These are phyloP conservation scores for Caryopteris hybrid DNA, from an alignment of 305 asterid species.

Conservation along the genomic window DNA sequence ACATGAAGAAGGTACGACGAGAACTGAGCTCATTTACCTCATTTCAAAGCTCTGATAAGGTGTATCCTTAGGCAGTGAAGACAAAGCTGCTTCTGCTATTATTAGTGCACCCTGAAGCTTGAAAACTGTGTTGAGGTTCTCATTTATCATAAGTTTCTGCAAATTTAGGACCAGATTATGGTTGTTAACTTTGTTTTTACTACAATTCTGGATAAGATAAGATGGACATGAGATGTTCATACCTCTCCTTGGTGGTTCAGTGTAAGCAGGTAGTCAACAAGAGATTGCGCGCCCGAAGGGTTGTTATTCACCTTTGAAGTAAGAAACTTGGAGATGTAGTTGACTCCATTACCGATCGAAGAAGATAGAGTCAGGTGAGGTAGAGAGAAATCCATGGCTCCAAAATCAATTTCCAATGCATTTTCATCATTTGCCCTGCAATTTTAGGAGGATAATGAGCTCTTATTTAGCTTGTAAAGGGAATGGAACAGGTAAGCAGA, in stretches of 20 bases:
- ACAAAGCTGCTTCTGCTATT: constrained; percentile 66
- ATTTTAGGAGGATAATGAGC: background rate
- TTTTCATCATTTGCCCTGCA: constrained; percentile 91
- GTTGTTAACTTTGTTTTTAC: background rate
- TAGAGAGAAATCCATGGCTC: constrained; percentile 61
- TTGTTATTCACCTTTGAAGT: constrained; percentile 50
- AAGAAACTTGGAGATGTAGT: constrained; percentile 63
- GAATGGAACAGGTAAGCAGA: background rate
- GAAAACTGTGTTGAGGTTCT: constrained; percentile 54
- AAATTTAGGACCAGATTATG: constrained; percentile 8
- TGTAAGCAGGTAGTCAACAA: constrained; percentile 70
- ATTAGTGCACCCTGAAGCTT: constrained; percentile 75
- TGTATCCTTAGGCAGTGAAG: constrained; percentile 53
- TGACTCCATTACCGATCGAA: constrained; percentile 76
- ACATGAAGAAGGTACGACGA: background rate
- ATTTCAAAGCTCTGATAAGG: constrained; percentile 73
- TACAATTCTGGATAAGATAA: background rate
- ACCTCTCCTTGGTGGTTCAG: constrained; percentile 78
- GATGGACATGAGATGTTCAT: constrained; percentile 21
- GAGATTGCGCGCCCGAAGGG: constrained; percentile 49
- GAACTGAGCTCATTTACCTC: constrained; percentile 34
- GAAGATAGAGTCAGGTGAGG: constrained; percentile 71
- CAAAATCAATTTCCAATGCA: constrained; percentile 84
- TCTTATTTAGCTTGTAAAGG: background rate
- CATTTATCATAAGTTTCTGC: constrained; percentile 85